phyloP scores from a whole-genome alignment of 306 rosid genomes.

The Quercus parvula region DNA sequence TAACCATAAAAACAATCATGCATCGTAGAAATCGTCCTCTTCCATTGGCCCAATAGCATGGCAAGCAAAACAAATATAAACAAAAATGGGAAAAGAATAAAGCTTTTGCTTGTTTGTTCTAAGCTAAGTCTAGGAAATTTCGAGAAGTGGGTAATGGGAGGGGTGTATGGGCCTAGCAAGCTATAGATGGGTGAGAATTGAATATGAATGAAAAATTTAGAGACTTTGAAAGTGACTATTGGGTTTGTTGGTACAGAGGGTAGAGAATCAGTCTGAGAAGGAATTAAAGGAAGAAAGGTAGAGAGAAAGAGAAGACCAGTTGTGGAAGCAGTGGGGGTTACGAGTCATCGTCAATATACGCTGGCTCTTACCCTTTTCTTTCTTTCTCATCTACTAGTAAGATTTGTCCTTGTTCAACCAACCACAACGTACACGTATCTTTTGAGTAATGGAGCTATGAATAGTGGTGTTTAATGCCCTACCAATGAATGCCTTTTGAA shows the following conservation, averaged over 20 bases:
- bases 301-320: neutral
- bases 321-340: neutral
- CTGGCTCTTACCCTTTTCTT: neutral
- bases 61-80: neutral
- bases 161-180: neutral
- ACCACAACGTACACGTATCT: neutral
- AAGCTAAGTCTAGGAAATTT: neutral
- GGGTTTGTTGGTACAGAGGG: neutral
- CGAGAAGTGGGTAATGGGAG: neutral
- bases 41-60: neutral
- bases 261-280: neutral
- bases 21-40: neutral
- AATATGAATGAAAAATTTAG: neutral
- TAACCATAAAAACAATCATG: neutral
- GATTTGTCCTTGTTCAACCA: neutral
- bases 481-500: neutral
- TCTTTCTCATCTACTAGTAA: no score
- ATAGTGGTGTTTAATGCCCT: neutral
- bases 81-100: neutral
- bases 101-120: neutral
- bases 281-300: neutral
- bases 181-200: neutral
- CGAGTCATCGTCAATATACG: neutral
- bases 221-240: neutral
- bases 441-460: neutral